These are phyloP conservation scores for Globisporangium yorkense DNA, from an alignment of 352 stramenopile genomes.

Conservation along the genomic window DNA sequence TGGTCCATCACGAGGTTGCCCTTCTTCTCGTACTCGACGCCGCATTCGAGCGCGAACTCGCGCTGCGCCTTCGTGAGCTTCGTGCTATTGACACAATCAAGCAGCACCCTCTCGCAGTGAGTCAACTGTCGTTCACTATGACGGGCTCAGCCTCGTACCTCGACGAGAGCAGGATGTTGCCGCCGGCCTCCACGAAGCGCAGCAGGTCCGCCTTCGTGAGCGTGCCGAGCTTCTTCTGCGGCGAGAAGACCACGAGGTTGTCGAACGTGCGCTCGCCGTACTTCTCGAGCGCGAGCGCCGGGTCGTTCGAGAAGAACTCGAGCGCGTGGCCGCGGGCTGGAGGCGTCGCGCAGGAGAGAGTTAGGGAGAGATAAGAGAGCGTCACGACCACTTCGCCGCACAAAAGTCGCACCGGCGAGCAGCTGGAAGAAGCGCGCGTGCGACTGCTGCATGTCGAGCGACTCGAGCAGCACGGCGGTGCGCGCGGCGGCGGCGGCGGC, in stretches of 20 bases:
- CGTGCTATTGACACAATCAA: slow-evolving; percentile 17
- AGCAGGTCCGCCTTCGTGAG: slow-evolving; percentile 67
- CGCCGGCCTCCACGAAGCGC: slow-evolving; percentile 82
- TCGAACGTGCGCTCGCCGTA: slow-evolving; percentile 88
- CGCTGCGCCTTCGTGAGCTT: slow-evolving; percentile 80
- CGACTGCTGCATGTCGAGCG: slow-evolving; percentile 44
- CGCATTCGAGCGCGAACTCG: slow-evolving; percentile 83
- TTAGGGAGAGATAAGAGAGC: not conserved
- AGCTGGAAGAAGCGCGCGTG: slow-evolving; percentile 76
- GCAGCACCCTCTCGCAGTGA: not conserved
- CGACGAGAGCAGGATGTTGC: slow-evolving; percentile 75
- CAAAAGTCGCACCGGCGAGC: slow-evolving; percentile 35
- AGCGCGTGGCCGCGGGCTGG: slow-evolving; percentile 62
- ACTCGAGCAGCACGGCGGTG: slow-evolving; percentile 69
- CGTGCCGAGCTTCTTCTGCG: slow-evolving; percentile 67
- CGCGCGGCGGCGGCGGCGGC: slow-evolving; percentile 26
- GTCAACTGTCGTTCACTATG: no score
- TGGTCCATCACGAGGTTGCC: slow-evolving; percentile 87
- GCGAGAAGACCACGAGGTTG: slow-evolving; percentile 88
- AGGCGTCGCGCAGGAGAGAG: not conserved
- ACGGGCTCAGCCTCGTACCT: slow-evolving; percentile 13
- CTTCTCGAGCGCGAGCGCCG: slow-evolving; percentile 54
- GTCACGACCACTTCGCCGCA: no score
- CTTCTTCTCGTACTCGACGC: slow-evolving; percentile 87
- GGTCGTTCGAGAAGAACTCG: slow-evolving; percentile 48